Conservation (phyloP, 2,329 filamentous ascomycete genomes). For the Aspergillus pseudoglaucus region DNA sequence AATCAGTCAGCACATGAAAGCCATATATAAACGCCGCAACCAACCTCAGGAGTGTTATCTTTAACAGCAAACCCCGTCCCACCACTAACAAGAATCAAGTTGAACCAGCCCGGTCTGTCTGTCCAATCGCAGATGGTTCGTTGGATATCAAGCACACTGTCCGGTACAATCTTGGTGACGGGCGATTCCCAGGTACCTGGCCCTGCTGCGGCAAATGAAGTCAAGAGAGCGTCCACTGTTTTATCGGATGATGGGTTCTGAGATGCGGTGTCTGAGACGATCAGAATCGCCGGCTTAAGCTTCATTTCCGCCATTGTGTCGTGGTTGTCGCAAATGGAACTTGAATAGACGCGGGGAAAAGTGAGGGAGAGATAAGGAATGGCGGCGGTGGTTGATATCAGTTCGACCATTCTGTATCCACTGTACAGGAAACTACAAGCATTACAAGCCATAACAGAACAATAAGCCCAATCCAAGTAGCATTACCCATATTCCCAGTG, state of each 20-base stretch:
- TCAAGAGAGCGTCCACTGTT: conserved; percentile 58
- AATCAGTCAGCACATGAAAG: conserved; percentile 7
- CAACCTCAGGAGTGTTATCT: conserved; percentile 83
- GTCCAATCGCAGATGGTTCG: conserved; percentile 65
- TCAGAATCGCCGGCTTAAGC: conserved; percentile 69
- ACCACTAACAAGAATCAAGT: conserved; percentile 81
- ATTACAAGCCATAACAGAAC: neutral
- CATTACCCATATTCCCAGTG: conserved; percentile 11
- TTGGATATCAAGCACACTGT: conserved; percentile 70
- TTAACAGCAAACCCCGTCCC: conserved; percentile 85
- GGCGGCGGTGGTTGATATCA: neutral
- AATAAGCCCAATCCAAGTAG: neutral
- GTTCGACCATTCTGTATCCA: neutral
- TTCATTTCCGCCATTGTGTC: conserved; percentile 23
- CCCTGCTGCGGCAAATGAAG: conserved; percentile 63
- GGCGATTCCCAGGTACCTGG: conserved; percentile 64
- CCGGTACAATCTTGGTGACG: conserved; percentile 69
- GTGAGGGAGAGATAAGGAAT: neutral
- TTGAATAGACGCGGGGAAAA: conserved; percentile 3
- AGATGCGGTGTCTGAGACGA: conserved; percentile 86
- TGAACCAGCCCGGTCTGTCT: conserved; percentile 56
- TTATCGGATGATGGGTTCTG: conserved; percentile 73
- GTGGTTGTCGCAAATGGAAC: neutral
- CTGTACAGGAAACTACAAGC: neutral
- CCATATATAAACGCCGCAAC: conserved; percentile 12